phyloP scores from a whole-genome alignment of 805 yeast species.

The Metschnikowia shivogae region DNA sequence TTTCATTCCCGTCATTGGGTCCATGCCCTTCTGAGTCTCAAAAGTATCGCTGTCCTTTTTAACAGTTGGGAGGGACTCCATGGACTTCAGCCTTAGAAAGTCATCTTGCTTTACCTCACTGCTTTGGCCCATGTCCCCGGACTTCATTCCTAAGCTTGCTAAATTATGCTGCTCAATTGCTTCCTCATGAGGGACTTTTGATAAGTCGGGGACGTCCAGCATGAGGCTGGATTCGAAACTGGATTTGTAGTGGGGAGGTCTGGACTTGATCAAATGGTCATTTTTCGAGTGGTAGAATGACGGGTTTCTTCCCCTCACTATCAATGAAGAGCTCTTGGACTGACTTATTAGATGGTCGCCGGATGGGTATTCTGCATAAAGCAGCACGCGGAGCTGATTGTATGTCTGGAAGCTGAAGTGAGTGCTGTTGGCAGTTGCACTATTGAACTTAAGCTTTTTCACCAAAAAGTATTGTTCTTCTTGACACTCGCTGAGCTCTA shows the following conservation, averaged over 20 bases:
- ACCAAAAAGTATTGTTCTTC: constrained; percentile 31
- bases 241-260: constrained; percentile 10
- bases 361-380: constrained; percentile 11
- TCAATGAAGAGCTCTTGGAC: constrained; percentile 36
- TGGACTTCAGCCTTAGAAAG: neutral
- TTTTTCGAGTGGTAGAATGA: constrained; percentile 53
- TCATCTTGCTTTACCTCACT: neutral
- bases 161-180: neutral
- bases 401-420: constrained; percentile 44
- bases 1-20: neutral
- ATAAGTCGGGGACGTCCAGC: neutral
- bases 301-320: constrained; percentile 60
- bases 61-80: neutral
- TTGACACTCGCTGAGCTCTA: constrained; percentile 5
- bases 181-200: neutral
- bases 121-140: neutral
- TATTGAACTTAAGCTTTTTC: constrained; percentile 45
- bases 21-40: neutral
- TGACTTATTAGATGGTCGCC: constrained; percentile 7
- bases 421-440: constrained; percentile 51
- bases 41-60: neutral
- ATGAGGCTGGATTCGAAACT: constrained; percentile 5
- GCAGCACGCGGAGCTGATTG: constrained; percentile 24
- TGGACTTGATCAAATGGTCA: constrained; percentile 40
- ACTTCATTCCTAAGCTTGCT: neutral